Base-by-base conservation (phyloP, 2,329 filamentous ascomycete genomes). In the Penicillium paneum region DNA sequence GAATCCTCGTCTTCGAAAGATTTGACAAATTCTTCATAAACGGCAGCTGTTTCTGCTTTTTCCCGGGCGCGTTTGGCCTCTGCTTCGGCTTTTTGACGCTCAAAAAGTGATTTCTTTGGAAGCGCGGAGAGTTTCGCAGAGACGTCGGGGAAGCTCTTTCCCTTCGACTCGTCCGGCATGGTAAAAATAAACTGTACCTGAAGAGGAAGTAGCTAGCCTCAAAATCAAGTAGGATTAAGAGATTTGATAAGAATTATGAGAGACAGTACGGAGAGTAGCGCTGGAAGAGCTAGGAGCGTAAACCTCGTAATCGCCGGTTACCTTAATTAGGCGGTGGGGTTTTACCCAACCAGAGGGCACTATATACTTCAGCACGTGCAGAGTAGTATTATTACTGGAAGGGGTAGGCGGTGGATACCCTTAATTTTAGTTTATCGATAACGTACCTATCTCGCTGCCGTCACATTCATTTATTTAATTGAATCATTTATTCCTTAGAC, bases 21-120 rank as follows among this genome's bases (percentile, higher is more conserved):
- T 73, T 93, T 93, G 53, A 94, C 84, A 63, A 96, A 96, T 61
- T 93, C 90, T 64, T 91, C 85, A 71, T 92, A 89, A 0, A 91
- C 90, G 24, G 90, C 91, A 21, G 89, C 90, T 7, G 90, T 95
- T 75, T 96, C 92, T 62, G 88, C 90, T 66, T 88, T 88, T 73
- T 96, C 92, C 62, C 90, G 83, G 63, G 84, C 82, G 55, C 89
- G 86, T 76, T 96, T 96, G 24, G 90, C 91, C 78, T 96, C 91
- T 53, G 89, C 90, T 71, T 96, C 91, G 56, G 90, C 90, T 72
- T 89, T 91, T 71, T 95, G 89, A 64, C 87, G 87, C 76, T 96
- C 92, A 71, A 95, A 96, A 26, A 88, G 81, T 19, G 91, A 95
- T 69, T 94, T 90, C 74, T 92, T 94, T 58, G 86, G 82, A 0